phyloP scores from a whole-genome alignment of 2,329 filamentous ascomycete genomes.

The Colletotrichum brevisporum region DNA sequence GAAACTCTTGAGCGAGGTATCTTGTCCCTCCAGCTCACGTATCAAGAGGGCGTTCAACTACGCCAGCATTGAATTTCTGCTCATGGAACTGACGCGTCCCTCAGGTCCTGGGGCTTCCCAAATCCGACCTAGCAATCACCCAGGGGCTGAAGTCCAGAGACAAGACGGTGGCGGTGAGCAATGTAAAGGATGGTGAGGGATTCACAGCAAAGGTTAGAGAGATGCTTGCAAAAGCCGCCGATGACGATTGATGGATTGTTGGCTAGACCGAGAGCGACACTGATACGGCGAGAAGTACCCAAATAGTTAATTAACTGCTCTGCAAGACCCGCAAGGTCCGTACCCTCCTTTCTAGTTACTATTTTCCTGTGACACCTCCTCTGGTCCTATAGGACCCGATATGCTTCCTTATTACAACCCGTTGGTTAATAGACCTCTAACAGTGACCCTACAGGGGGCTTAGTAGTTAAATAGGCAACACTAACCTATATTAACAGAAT shows the following conservation, averaged over 20 bases:
- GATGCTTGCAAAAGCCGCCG: slow-evolving; percentile 41
- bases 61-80: no score
- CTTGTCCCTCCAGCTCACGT: background rate
- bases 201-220: slow-evolving; percentile 45
- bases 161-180: slow-evolving; percentile 68
- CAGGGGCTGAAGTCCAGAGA: slow-evolving; percentile 75
- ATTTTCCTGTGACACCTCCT: no score
- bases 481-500: no score
- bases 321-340: background rate
- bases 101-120: slow-evolving; percentile 72
- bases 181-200: slow-evolving; percentile 50
- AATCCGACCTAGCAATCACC: slow-evolving; percentile 73
- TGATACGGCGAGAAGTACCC: background rate
- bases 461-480: no score
- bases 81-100: background rate
- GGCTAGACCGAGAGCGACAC: background rate
- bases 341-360: background rate
- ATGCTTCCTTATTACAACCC: no score
- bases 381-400: no score
- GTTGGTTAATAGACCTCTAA: no score
- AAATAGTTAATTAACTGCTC: background rate
- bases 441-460: no score
- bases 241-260: background rate
- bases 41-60: no score
- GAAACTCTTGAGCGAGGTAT: slow-evolving; percentile 72